Evolutionary conservation across 306 rosid species (phyloP).

Genomic region (Trifolium repens): DNA sequence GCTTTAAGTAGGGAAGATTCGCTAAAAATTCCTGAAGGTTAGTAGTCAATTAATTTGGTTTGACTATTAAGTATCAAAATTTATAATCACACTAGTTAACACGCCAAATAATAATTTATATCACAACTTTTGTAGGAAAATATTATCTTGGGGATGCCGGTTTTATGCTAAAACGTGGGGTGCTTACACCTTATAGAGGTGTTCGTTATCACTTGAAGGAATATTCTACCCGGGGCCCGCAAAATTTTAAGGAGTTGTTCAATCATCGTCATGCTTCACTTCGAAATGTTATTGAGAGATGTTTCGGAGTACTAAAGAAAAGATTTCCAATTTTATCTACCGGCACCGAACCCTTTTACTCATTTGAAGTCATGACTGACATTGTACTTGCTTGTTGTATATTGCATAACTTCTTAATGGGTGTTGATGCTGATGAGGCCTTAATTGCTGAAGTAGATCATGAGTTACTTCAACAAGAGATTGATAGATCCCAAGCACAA

Average conservation of each 20-base stretch:
- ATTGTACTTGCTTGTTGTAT: constrained; percentile 4
- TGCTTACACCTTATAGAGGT: not conserved
- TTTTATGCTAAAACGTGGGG: not conserved
- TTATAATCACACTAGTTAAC: not conserved
- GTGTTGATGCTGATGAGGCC: not conserved
- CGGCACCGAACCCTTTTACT: not conserved
- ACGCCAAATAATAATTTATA: not conserved
- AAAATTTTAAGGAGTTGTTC: not conserved
- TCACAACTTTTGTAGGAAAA: not conserved
- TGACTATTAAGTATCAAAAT: not conserved
- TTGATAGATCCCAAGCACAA: not conserved
- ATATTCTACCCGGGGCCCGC: not conserved
- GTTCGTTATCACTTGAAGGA: not conserved
- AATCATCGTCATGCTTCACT: not conserved
- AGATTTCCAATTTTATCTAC: not conserved
- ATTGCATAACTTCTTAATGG: not conserved
- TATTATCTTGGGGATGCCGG: not conserved
- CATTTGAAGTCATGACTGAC: not conserved
- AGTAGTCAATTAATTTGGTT: not conserved
- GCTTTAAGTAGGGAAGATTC: not conserved
- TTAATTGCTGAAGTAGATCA: not conserved
- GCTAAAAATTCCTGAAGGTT: not conserved
- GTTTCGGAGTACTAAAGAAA: not conserved
- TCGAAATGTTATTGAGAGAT: not conserved
- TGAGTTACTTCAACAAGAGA: not conserved